Percentiles rank a stretch among this genome's conserved stretches.
Conservation (phyloP, 331 rosid species). For the Acacia concinna region DNA sequence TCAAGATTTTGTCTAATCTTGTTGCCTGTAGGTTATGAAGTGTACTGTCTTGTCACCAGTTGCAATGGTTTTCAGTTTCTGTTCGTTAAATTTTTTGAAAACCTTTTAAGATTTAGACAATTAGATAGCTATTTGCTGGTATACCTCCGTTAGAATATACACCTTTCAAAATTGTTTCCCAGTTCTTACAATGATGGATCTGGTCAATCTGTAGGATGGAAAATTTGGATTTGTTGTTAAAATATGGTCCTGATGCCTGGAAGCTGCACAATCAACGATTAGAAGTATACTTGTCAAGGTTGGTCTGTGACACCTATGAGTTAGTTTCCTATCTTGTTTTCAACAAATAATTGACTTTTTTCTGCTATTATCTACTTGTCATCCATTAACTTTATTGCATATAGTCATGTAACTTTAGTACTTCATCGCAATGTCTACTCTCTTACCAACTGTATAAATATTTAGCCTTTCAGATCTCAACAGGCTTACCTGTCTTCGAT, state of each 20-base stretch:
- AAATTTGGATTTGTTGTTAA: conserved; percentile 58
- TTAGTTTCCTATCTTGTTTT: conserved; percentile 1
- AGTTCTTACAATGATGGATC: conserved; percentile 25
- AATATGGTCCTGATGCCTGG: conserved; percentile 46
- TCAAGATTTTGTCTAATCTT: conserved; percentile 6
- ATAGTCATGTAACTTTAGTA: background rate
- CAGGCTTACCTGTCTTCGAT: background rate
- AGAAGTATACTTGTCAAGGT: conserved; percentile 79
- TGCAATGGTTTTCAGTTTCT: background rate
- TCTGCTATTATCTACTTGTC: background rate
- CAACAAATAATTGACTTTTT: background rate
- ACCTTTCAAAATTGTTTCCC: background rate
- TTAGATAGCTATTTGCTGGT: background rate
- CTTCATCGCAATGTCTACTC: background rate
- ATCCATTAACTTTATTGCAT: conserved; percentile 13
- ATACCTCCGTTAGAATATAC: background rate
- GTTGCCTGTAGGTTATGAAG: background rate
- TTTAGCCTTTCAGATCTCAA: background rate
- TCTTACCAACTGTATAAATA: background rate
- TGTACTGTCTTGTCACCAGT: background rate
- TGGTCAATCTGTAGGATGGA: conserved; percentile 66
- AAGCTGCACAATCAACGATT: conserved; percentile 54
- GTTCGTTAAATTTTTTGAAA: background rate
- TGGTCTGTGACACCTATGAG: conserved; percentile 22
- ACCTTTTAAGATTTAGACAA: background rate